Evolutionary conservation across 495 filamentous ascomycete genomes (phyloP).

Genomic region (Penicillium roqueforti): DNA sequence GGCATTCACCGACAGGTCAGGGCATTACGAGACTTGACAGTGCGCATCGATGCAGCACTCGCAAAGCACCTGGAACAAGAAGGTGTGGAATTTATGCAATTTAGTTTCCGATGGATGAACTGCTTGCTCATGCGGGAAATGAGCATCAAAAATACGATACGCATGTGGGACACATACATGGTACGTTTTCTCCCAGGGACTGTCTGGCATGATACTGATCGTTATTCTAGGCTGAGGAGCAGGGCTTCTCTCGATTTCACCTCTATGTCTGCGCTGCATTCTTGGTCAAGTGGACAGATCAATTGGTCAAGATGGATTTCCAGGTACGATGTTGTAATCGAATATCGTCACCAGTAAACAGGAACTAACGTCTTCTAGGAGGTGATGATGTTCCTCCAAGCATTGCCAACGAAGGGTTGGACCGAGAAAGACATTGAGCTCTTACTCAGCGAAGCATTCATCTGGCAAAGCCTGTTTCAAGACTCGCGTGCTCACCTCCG

Average conservation of each 20-base stretch:
- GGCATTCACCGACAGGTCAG: constrained; percentile 92
- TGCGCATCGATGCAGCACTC: constrained; percentile 77
- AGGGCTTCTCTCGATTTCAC: constrained; percentile 97
- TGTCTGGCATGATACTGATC: constrained; percentile 17
- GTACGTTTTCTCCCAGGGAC: constrained; percentile 45
- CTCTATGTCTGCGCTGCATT: constrained; percentile 98
- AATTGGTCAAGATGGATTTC: constrained; percentile 95
- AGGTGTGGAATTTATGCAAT: constrained; percentile 97
- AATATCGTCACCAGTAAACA: background rate
- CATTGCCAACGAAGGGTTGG: constrained; percentile 90
- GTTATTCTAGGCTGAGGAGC: constrained; percentile 75
- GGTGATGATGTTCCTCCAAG: constrained; percentile 98
- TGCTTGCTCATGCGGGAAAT: constrained; percentile 97
- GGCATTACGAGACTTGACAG: constrained; percentile 81
- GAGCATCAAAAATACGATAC: constrained; percentile 88
- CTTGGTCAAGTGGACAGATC: constrained; percentile 96
- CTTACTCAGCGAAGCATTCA: constrained; percentile 89
- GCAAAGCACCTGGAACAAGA: constrained; percentile 86
- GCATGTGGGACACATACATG: constrained; percentile 99
- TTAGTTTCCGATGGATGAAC: constrained; percentile 99
- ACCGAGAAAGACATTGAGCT: constrained; percentile 98
- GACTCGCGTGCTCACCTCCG: constrained; percentile 81
- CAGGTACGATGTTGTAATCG: constrained; percentile 39
- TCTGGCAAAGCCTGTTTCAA: constrained; percentile 91
- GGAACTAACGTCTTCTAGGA: constrained; percentile 51